Percentiles rank a stretch among this genome's conserved stretches.
Conservation (phyloP, 2,329 filamentous ascomycete genomes). For the Cytospora piceicola region DNA sequence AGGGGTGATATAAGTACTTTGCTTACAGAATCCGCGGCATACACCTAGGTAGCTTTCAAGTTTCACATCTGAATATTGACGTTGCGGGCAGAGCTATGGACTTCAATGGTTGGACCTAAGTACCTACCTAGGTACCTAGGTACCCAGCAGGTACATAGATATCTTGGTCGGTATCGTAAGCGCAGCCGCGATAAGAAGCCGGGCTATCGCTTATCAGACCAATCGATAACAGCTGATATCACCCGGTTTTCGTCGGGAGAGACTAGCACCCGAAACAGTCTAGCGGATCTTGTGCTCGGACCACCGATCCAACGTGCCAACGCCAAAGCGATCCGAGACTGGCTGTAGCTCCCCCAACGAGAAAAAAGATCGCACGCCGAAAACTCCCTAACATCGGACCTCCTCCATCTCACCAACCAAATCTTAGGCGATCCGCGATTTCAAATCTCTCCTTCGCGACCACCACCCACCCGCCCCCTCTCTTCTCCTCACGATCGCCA, state of each 20-base stretch:
- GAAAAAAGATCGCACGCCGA: constrained; percentile 31
- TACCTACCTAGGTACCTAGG: too few species aligned
- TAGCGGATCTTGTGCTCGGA: constrained; percentile 16
- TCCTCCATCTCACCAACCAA: constrained; percentile 25
- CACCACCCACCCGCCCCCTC: constrained; percentile 29
- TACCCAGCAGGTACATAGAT: too few species aligned
- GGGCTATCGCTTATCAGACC: constrained; percentile 9
- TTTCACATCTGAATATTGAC: too few species aligned
- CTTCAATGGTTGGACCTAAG: too few species aligned
- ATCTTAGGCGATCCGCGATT: constrained; percentile 21
- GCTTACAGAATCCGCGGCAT: too few species aligned
- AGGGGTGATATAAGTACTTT: too few species aligned
- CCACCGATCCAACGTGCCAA: constrained; percentile 8
- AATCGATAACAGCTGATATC: constrained; percentile 19
- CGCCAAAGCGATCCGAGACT: neutral
- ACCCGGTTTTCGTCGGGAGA: constrained; percentile 25
- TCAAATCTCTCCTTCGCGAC: constrained; percentile 10
- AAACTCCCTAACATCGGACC: constrained; percentile 27
- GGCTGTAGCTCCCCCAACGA: constrained; percentile 28
- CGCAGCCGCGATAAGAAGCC: neutral
- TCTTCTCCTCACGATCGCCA: constrained; percentile 20
- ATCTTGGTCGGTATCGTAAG: neutral
- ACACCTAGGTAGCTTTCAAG: too few species aligned
- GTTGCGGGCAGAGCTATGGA: too few species aligned
- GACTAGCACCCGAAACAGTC: constrained; percentile 12